Evolutionary conservation across 208 protist species (phyloP), one percentile per base, ranked within the genome.

Genomic region (Trypanosoma brucei): DNA sequence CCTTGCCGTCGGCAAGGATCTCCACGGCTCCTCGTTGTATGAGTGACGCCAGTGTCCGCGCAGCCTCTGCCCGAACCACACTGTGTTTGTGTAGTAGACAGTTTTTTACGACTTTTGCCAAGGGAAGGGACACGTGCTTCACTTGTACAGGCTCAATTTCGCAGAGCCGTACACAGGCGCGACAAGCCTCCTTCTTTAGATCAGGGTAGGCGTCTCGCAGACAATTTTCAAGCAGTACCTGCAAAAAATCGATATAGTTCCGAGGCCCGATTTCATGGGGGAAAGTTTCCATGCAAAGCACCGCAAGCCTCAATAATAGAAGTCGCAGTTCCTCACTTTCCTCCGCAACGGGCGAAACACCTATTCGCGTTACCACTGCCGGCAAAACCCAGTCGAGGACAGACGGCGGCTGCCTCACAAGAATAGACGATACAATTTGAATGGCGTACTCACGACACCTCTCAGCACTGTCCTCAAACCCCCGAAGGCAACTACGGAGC

Each of bases 351-450:
- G 81, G 69, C 8, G 72, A 78, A 8, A 90, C 69, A 3, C 85
- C 90, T 59, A 96, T 89, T 33, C 90, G 70, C 0, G 90, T 91
- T 14, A 93, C 86, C 40, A 94, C 72, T 5, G 83, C 78, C 30
- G 90, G 90, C n/a, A 96, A 75, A 40, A 94, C 79, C 87, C 90
- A 96, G 60, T 96, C 90, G 33, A 96, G 69, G 13, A 91, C 59
- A 52, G 56, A 82, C 2, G 84, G 75, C 9, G 72, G 66, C 51
- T 89, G 83, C 11, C 66, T 51, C 0, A 66, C 52, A 38, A 92
- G 50, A 1, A 89, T 70, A 44, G 45, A 13, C 3, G 62, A 70
- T 0, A 74, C 75, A 62, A 91, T 83, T 44, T 39, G 61, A n/a
- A 86, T 77, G 4, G 88, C 82, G 58, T 84, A 76, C 55, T 94